Evolutionary conservation across 192 early-diverging fungal genomes (phyloP), one percentile per base, ranked within the genome.

Genomic region (Dispira simplex): DNA sequence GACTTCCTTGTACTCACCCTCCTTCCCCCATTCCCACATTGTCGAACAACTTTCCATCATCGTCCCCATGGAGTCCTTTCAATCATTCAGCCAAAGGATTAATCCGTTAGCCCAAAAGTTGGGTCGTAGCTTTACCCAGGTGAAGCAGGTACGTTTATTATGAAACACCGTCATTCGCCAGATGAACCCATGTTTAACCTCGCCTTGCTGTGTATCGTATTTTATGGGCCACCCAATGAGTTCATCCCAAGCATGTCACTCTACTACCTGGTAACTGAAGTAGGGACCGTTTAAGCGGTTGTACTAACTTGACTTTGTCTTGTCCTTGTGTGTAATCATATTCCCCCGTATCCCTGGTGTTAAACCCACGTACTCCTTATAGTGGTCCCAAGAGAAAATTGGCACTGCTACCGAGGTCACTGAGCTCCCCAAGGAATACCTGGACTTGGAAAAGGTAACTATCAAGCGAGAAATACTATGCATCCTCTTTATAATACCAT

Each of bases 381-480:
- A 97, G 90, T 87, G 86, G 77, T 93, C 94, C 25, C 83, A 85
- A 64, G 96, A 99, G 69, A 84, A 84, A 70, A 76, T 95, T 59
- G 89, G 88, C 44, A 86, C 73, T 63, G 78, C 78, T 13, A 80
- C 81, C 23, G 90, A 95, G 63, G 79, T 93, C 32, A 99, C 96
- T 39, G 90, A 91, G 63, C 84, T 99, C 28, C 96, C 96, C 44
- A 79, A 79, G 62, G 95, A 99, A 67, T 99, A 97, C 73, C 77
- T 90, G 62, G 83, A 88, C 59, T 78, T 99, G 51, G 96, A 97
- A 68, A 81, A 81, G 79, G 52, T 51, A 64, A 51, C 28, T 13
- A 9, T 46, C 18, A 63, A 9, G 46, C 12, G n/a, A 9, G 5
- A 62, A 39, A 39, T 39, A 39, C 32, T 39, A 39, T 39, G 32